Conservation (phyloP, 129 eudicot species). For the Saussurea involucrata region DNA sequence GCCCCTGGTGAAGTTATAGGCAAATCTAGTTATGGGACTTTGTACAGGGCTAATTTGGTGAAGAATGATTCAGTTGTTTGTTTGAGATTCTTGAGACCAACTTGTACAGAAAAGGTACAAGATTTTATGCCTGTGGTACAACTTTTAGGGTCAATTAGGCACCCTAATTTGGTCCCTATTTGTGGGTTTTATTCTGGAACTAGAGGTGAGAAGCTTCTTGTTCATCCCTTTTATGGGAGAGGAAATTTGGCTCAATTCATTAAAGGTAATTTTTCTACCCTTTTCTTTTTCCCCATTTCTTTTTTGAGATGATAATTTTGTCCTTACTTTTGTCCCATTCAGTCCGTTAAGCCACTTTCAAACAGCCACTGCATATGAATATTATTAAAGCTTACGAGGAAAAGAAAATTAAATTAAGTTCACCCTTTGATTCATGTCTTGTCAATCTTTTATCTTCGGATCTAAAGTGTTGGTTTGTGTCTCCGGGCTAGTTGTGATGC, state of each 20-base stretch:
- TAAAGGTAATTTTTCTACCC: conserved; percentile 45
- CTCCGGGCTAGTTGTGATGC: neutral
- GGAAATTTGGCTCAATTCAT: conserved; percentile 76
- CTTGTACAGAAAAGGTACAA: conserved; percentile 56
- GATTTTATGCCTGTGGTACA: conserved; percentile 51
- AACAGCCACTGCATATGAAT: too few species aligned
- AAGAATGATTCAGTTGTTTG: conserved; percentile 39
- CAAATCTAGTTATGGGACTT: conserved; percentile 78
- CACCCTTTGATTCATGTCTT: neutral
- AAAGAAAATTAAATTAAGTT: neutral
- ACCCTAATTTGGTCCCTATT: conserved; percentile 86
- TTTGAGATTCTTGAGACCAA: conserved; percentile 91
- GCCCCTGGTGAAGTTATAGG: conserved; percentile 95
- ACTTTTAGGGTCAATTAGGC: conserved; percentile 63
- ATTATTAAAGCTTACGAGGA: too few species aligned
- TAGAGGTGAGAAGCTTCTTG: conserved; percentile 93
- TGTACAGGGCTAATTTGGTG: conserved; percentile 67
- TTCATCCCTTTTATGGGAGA: conserved; percentile 62
- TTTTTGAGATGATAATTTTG: neutral
- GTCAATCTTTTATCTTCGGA: neutral
- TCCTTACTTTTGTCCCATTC: neutral
- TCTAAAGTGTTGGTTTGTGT: neutral
- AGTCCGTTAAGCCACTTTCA: neutral
- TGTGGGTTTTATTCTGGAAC: conserved; percentile 81
- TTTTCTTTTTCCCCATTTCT: neutral